Evolutionary conservation across 208 protist species (phyloP), one percentile per base, ranked within the genome.

Genomic region (Crithidia brevicula): DNA sequence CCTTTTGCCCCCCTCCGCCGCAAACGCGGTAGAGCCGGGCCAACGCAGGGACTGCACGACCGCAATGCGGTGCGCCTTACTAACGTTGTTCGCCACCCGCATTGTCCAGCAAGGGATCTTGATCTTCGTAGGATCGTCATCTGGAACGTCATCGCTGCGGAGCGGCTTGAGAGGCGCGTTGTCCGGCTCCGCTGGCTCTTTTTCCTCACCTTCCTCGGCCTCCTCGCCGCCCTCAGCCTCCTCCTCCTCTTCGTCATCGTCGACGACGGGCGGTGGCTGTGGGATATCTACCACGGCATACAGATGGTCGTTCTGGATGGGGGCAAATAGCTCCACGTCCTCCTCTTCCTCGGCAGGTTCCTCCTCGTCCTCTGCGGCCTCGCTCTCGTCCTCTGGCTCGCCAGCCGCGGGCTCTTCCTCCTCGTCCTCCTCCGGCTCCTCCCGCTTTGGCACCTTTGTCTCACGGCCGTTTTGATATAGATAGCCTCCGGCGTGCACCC

Each of bases 381-480:
- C 79, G 49, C 81, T 53, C 30, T 82, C 72, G 52, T 80, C 69
- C 51, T 94, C 88, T 45, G 86, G 68, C 31, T 93, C 89, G 36
- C 77, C 84, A 27, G 81, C 77, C 33, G 88, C 69, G 3, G 80
- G 74, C 28, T 90, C 87, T 47, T 91, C 72, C 38, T 81, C 69
- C 36, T 82, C 69, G 45, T 86, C 77, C 52, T 86, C 70, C 81
- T 94, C 92, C 34, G 89, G 86, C 36, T 91, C 91, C 51, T 95
- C 90, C 4, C 72, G 63, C 66, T 96, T 89, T 7, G 93, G 93
- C 40, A 97, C 84, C 79, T 93, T 95, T 13, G 92, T 97, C 60
- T 91, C 84, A 23, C 96, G 83, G 23, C 96, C 96, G 63, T 91
- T 96, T 38, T 76, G 82, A 67, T 90, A 93, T 33, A 98, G 91